Conservation (phyloP, 306 rosid genomes). For the Rosa chinensis region DNA sequence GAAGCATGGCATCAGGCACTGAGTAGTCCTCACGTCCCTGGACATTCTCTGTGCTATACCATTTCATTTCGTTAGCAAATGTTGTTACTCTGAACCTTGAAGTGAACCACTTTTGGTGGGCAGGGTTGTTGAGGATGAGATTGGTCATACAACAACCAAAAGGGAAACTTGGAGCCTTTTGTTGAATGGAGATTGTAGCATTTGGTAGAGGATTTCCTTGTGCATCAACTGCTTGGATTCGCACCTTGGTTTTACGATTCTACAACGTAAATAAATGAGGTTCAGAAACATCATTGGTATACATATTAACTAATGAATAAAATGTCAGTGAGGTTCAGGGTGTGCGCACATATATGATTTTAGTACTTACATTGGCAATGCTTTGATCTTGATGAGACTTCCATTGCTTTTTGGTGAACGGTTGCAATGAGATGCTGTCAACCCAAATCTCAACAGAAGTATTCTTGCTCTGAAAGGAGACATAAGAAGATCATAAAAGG, state of each 20-base stretch:
- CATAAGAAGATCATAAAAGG: neutral
- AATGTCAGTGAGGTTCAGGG: neutral
- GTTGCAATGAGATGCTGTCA: constrained; percentile 65
- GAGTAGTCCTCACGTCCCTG: constrained; percentile 49
- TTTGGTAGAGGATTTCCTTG: constrained; percentile 51
- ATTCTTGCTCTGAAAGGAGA: constrained; percentile 43
- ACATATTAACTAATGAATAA: neutral
- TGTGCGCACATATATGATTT: neutral
- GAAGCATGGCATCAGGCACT: constrained; percentile 51
- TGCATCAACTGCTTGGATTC: constrained; percentile 41
- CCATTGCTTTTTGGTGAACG: constrained; percentile 63
- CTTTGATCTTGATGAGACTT: constrained; percentile 55
- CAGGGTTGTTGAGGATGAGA: constrained; percentile 42
- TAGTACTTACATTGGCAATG: constrained; percentile 39
- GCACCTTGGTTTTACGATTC: constrained; percentile 54
- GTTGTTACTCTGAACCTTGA: constrained; percentile 57
- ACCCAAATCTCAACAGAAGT: constrained; percentile 57
- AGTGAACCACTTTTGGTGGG: constrained; percentile 62
- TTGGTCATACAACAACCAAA: constrained; percentile 59
- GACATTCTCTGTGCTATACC: constrained; percentile 52
- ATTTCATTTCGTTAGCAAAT: constrained; percentile 79
- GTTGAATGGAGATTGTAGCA: constrained; percentile 38
- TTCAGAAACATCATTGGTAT: neutral
- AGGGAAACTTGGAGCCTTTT: constrained; percentile 38
- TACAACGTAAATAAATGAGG: constrained; percentile 12